Percentiles rank a stretch among this genome's conserved stretches.
These are phyloP conservation scores for Linderina pennispora DNA, from an alignment of 192 early-diverging fungal genomes.

Conservation along the genomic window DNA sequence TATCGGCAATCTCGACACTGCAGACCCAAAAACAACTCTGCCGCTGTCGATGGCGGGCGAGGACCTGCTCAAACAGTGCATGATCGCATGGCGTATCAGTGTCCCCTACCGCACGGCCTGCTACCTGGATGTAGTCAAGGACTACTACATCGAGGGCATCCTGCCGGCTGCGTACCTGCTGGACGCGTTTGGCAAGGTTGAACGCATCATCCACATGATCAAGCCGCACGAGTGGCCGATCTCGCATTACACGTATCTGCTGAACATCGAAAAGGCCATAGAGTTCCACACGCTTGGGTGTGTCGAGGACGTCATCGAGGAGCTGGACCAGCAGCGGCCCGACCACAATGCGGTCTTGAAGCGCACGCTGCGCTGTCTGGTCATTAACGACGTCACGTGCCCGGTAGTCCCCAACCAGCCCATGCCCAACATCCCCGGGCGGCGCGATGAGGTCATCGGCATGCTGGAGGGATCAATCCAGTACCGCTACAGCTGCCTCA, in stretches of 20 bases:
- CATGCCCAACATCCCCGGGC: slow-evolving; percentile 29
- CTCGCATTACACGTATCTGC: slow-evolving; percentile 29
- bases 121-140: slow-evolving; percentile 39
- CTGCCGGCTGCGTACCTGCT: slow-evolving; percentile 35
- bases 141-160: slow-evolving; percentile 20
- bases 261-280: slow-evolving; percentile 26
- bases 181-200: slow-evolving; percentile 41
- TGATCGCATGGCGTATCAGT: slow-evolving; percentile 41
- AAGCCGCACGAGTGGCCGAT: slow-evolving; percentile 41
- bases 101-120: slow-evolving; percentile 35
- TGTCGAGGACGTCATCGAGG: slow-evolving; percentile 36
- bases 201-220: slow-evolving; percentile 41
- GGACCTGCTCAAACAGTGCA: slow-evolving; percentile 38
- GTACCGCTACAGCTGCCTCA: slow-evolving; percentile 38
- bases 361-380: slow-evolving; percentile 18
- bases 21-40: slow-evolving; percentile 1
- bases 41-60: slow-evolving; percentile 30
- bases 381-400: slow-evolving; percentile 33
- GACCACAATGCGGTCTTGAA: slow-evolving; percentile 13
- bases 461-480: slow-evolving; percentile 25
- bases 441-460: slow-evolving; percentile 23
- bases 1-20: slow-evolving; percentile 2
- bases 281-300: slow-evolving; percentile 29
- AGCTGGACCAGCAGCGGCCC: slow-evolving; percentile 36
- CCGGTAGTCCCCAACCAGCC: slow-evolving; percentile 37